These are phyloP conservation scores for Hanseniaspora vineae DNA, from an alignment of 805 yeast genomes.

Conservation along the genomic window DNA sequence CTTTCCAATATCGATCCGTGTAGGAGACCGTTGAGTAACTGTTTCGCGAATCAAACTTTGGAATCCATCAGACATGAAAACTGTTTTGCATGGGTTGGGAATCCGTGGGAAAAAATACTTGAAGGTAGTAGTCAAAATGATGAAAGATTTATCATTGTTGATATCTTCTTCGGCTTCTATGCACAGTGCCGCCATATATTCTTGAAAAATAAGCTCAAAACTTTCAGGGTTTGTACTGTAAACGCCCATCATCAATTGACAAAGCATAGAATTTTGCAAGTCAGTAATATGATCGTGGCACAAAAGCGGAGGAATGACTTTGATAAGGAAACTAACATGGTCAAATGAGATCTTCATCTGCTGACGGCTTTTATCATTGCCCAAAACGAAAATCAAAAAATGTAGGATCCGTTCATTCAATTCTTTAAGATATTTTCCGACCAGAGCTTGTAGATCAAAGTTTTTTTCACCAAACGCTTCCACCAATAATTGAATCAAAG, in stretches of 20 bases:
- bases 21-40: neutral
- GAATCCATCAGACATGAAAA: constrained; percentile 19
- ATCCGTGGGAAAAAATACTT: constrained; percentile 18
- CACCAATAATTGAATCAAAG: too few relatives aligned
- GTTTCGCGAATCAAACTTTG: constrained; percentile 14
- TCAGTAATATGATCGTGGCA: neutral
- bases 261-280: neutral
- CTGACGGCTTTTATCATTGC: neutral
- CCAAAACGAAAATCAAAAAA: too few relatives aligned
- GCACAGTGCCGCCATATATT: constrained; percentile 12
- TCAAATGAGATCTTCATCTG: neutral
- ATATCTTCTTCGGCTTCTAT: constrained; percentile 16
- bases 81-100: constrained; percentile 16
- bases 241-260: neutral
- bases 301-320: neutral
- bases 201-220: constrained; percentile 11
- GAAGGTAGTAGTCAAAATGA: constrained; percentile 12
- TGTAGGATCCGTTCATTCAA: too few relatives aligned
- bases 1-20: constrained; percentile 8
- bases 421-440: too few relatives aligned
- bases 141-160: constrained; percentile 12
- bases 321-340: neutral
- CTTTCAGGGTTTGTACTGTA: neutral
- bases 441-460: too few relatives aligned
- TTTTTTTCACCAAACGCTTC: too few relatives aligned